A percentile compares a stretch with the other conserved stretches of the same genome.
phyloP scores from a whole-genome alignment of 176 grass and related monocot genomes.

The Rhynchospora tenuis region DNA sequence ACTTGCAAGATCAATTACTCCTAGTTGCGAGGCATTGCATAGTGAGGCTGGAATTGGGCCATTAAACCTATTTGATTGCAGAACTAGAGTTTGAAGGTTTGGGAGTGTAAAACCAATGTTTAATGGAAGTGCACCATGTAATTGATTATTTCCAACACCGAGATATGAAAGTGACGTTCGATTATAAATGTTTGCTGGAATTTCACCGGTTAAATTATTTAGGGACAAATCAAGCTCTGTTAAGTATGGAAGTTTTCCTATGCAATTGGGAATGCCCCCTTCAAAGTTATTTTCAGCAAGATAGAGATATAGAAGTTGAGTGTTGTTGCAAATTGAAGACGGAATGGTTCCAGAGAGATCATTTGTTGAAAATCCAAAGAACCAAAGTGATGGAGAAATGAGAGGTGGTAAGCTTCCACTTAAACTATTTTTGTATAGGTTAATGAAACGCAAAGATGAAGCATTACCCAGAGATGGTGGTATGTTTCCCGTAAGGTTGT shows the following conservation, averaged over 20 bases:
- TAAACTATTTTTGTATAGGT: no score
- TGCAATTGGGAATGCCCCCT: neutral
- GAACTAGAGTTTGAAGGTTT: neutral
- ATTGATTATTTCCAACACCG: neutral
- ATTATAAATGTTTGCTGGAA: slow-evolving; percentile 21
- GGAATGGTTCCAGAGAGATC: slow-evolving; percentile 2
- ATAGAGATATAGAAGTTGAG: neutral
- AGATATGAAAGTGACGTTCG: neutral
- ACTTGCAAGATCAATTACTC: neutral
- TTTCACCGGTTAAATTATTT: slow-evolving; percentile 4
- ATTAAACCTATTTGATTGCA: slow-evolving; percentile 10
- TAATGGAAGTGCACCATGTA: neutral
- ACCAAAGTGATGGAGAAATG: no score
- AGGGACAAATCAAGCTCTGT: neutral
- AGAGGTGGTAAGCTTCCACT: no score
- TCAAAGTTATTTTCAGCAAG: slow-evolving; percentile 3
- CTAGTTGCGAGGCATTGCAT: neutral
- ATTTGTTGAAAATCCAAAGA: neutral
- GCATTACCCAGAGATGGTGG: slow-evolving; percentile 16
- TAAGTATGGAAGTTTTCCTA: neutral
- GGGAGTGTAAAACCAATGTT: slow-evolving; percentile 26
- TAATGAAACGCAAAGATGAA: neutral
- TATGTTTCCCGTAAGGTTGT: slow-evolving; percentile 23
- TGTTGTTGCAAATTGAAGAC: neutral
- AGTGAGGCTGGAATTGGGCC: slow-evolving; percentile 24